Percentiles rank a stretch among this genome's conserved stretches.
Evolutionary conservation across 2,329 filamentous ascomycete genomes (phyloP).

Genomic region (Blumeria hordei): DNA sequence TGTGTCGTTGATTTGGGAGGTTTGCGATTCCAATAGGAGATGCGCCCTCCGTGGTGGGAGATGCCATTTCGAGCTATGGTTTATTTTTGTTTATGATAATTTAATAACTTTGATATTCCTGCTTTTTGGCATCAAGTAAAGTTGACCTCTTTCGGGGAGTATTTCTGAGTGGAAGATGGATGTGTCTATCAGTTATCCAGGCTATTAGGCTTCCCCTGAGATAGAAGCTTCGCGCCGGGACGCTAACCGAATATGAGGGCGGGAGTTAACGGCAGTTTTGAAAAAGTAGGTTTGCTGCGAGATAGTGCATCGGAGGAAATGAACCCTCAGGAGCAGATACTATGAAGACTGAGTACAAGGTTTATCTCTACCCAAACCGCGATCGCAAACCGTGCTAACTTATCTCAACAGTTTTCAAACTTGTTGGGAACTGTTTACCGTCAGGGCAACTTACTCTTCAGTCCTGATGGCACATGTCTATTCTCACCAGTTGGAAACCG

Average conservation of each 20-base stretch:
- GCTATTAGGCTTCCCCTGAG: constrained; percentile 5
- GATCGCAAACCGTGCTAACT: neutral
- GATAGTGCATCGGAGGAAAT: neutral
- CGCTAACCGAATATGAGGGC: neutral
- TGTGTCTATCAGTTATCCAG: no score
- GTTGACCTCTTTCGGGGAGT: neutral
- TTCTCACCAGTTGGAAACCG: constrained; percentile 92
- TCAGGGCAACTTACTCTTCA: constrained; percentile 91
- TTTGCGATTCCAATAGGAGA: constrained; percentile 53
- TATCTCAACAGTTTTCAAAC: constrained; percentile 59
- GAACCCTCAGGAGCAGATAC: constrained; percentile 16
- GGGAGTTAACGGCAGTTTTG: neutral
- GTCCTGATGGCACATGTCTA: constrained; percentile 82
- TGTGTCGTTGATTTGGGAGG: constrained; percentile 36
- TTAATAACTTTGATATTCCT: neutral
- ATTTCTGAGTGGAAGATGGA: neutral
- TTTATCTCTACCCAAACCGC: constrained; percentile 15
- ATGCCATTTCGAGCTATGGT: constrained; percentile 23
- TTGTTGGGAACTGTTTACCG: constrained; percentile 95
- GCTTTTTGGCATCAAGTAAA: neutral
- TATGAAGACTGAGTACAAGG: constrained; percentile 99
- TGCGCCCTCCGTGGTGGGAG: constrained; percentile 31
- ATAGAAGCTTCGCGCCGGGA: constrained; percentile 2
- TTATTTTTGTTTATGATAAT: neutral
- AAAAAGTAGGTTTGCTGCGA: no score